phyloP scores from a whole-genome alignment of 1,284 basidiomycete species.

The Ustilago sp. region DNA sequence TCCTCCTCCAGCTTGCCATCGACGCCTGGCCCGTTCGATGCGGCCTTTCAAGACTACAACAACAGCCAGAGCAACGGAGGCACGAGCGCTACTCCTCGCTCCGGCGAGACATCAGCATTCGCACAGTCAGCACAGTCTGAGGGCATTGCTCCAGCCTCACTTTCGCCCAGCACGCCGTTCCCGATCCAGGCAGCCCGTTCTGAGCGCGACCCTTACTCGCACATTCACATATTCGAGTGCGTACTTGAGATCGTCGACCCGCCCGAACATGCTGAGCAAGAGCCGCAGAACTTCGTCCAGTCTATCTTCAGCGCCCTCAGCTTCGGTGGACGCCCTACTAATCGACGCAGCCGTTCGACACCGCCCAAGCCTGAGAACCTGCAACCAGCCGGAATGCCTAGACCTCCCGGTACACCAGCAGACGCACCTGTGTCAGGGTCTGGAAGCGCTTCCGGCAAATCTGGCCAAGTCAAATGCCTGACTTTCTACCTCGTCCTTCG shows the following conservation, averaged over 20 bases:
- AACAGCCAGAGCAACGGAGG: conserved; percentile 7
- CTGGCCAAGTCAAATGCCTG: conserved; percentile 54
- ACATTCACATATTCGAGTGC: conserved; percentile 66
- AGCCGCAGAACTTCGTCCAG: conserved; percentile 55
- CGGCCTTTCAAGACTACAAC: conserved; percentile 38
- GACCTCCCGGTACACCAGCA: conserved; percentile 46
- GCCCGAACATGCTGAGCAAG: conserved; percentile 24
- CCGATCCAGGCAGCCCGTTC: conserved; percentile 39
- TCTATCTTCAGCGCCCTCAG: conserved; percentile 61
- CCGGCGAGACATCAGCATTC: conserved; percentile 14
- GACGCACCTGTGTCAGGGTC: conserved; percentile 45
- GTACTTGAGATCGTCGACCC: conserved; percentile 61
- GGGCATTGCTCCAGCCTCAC: conserved; percentile 9
- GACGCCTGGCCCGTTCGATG: conserved; percentile 47
- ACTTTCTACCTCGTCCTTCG: conserved; percentile 60
- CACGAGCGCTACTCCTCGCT: conserved; percentile 7
- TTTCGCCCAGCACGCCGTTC: conserved; percentile 56
- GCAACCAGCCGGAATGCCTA: conserved; percentile 28
- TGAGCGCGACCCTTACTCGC: conserved; percentile 53
- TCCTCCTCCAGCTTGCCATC: conserved; percentile 33
- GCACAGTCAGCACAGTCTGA: conserved; percentile 18
- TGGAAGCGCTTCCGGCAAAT: conserved; percentile 43
- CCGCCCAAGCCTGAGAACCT: conserved; percentile 47
- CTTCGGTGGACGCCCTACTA: conserved; percentile 55
- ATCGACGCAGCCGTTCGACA: conserved; percentile 48